phyloP scores from a whole-genome alignment of 805 yeast species.

The Hanseniaspora occidentalis region DNA sequence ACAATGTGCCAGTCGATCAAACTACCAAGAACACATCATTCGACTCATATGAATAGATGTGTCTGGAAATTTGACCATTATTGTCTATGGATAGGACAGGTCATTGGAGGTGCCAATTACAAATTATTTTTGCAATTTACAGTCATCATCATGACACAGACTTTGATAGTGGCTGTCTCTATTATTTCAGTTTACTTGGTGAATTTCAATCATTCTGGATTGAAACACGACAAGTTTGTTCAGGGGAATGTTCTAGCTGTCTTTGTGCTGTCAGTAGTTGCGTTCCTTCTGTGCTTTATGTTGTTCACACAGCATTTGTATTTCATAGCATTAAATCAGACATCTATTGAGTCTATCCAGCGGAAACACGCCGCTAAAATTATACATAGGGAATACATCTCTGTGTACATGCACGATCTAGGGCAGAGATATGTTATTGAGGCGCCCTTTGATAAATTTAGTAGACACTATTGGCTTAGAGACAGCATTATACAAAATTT shows the following conservation, averaged over 20 bases:
- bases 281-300: conserved; percentile 33
- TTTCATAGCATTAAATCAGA: conserved; percentile 35
- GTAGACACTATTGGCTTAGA: conserved; percentile 15
- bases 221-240: conserved; percentile 15
- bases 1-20: conserved; percentile 52
- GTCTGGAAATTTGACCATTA: conserved; percentile 74
- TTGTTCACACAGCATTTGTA: conserved; percentile 31
- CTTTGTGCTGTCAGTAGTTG: conserved; percentile 32
- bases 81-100: conserved; percentile 65
- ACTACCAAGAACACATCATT: conserved; percentile 59
- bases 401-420: conserved; percentile 18
- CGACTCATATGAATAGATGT: conserved; percentile 41
- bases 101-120: conserved; percentile 60
- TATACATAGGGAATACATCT: conserved; percentile 13
- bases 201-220: conserved; percentile 9
- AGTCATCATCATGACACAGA: conserved; percentile 25
- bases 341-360: conserved; percentile 48
- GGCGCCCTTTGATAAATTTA: conserved; percentile 18
- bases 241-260: conserved; percentile 40
- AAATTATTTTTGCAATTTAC: conserved; percentile 43
- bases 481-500: conserved; percentile 15
- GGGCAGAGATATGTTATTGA: conserved; percentile 32
- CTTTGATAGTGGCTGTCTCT: conserved; percentile 30
- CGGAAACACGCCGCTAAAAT: conserved; percentile 16
- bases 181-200: conserved; percentile 23